These are phyloP conservation scores for Rhizopogon vulgaris DNA, from an alignment of 768 basidiomycete genomes.

Conservation along the genomic window DNA sequence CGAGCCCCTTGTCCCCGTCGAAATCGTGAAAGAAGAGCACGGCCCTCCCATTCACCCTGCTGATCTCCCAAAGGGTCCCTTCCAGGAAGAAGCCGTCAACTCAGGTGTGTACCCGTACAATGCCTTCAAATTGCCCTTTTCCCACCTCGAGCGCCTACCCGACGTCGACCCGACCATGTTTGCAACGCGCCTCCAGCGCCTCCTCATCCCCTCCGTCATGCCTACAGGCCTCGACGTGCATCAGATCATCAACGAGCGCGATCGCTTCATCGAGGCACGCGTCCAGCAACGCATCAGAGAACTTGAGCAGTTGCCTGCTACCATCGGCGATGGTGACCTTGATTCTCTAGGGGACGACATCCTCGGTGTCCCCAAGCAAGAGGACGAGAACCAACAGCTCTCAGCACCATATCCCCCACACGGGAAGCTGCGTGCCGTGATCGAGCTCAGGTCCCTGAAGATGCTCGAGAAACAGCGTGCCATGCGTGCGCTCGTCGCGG, in stretches of 20 bases:
- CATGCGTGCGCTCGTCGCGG: slow-evolving; percentile 78
- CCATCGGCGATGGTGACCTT: slow-evolving; percentile 71
- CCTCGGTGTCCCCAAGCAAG: slow-evolving; percentile 1
- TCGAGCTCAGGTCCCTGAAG: slow-evolving; percentile 87
- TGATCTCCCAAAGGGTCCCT: slow-evolving; percentile 66
- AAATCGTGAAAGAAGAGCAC: slow-evolving; percentile 44
- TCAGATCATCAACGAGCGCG: slow-evolving; percentile 85
- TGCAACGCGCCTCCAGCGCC: slow-evolving; percentile 69
- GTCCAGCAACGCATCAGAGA: slow-evolving; percentile 86
- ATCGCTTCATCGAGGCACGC: slow-evolving; percentile 84
- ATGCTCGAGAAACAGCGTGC: slow-evolving; percentile 89
- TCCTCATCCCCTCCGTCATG: slow-evolving; percentile 85
- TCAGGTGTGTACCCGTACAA: slow-evolving; percentile 92
- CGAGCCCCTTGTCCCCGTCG: slow-evolving; percentile 13
- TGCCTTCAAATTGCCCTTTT: slow-evolving; percentile 79
- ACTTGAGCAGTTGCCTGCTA: slow-evolving; percentile 72
- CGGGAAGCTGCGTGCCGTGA: slow-evolving; percentile 82
- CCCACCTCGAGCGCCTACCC: slow-evolving; percentile 63
- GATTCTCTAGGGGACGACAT: slow-evolving; percentile 42
- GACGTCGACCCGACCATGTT: slow-evolving; percentile 57
- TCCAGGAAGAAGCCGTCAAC: slow-evolving; percentile 71
- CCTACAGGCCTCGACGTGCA: slow-evolving; percentile 91
- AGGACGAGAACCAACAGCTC: slow-evolving; percentile 10
- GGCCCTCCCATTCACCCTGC: slow-evolving; percentile 42
- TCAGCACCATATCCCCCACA: slow-evolving; percentile 39